Conservation (phyloP, 306 rosid species). For the Cucumis melo region DNA sequence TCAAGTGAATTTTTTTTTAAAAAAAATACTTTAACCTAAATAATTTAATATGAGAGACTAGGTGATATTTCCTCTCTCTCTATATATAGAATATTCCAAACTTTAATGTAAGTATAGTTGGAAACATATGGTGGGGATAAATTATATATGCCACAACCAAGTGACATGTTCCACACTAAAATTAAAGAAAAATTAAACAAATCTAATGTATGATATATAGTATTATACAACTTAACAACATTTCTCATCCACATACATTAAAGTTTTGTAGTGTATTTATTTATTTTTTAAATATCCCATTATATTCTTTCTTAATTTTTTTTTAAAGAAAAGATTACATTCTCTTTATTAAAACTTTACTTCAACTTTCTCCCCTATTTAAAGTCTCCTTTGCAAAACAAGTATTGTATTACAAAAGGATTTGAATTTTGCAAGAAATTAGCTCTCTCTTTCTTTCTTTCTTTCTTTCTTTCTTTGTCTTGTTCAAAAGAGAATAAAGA, state of each 20-base stretch:
- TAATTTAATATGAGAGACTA: no score
- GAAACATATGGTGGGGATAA: background rate
- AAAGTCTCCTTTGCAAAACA: background rate
- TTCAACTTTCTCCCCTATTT: background rate
- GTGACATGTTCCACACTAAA: background rate
- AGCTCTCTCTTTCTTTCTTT: background rate
- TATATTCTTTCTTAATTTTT: background rate
- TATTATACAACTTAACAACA: background rate
- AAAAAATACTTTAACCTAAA: no score
- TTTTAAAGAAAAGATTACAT: background rate
- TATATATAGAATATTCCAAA: background rate
- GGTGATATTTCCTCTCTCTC: no score
- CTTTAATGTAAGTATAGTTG: background rate
- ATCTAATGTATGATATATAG: background rate
- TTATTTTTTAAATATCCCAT: background rate
- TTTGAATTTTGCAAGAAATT: background rate
- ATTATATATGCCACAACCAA: background rate
- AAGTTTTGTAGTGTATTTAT: background rate
- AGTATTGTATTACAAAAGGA: background rate
- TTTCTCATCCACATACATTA: background rate
- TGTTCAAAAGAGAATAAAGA: background rate
- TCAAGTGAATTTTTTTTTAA: no score
- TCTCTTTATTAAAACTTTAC: background rate
- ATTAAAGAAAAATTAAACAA: background rate
- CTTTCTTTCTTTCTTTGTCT: background rate